A percentile compares a stretch with the other conserved stretches of the same genome.
Evolutionary conservation across 1,284 basidiomycete genomes (phyloP).

Genomic region (Ceratorhiza oryzae-sativae): DNA sequence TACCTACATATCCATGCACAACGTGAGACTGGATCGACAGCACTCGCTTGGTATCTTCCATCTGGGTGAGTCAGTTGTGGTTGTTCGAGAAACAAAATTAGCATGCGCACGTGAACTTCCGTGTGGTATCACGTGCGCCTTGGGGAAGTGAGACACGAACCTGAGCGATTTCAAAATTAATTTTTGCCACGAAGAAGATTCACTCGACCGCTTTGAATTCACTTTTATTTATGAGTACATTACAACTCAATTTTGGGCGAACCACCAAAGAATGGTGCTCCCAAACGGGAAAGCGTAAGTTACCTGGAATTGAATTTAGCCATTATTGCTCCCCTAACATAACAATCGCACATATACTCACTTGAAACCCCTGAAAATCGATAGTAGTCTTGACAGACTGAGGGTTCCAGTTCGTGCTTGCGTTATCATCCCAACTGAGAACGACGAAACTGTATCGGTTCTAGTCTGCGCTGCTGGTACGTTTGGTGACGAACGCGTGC

Average conservation of each 20-base stretch:
- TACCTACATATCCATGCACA: constrained; percentile 93
- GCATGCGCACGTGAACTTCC: not conserved
- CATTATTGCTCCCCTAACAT: not conserved
- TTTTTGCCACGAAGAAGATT: no score
- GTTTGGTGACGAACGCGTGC: constrained; percentile 67
- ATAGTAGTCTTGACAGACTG: constrained; percentile 68
- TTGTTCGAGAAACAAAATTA: not conserved
- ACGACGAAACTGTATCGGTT: constrained; percentile 44
- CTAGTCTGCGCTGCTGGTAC: constrained; percentile 64
- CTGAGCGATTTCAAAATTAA: no score
- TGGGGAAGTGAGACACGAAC: not conserved
- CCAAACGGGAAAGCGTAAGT: constrained; percentile 73
- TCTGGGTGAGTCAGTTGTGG: not conserved
- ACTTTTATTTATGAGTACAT: not conserved
- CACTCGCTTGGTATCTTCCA: constrained; percentile 48
- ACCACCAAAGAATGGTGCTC: constrained; percentile 60
- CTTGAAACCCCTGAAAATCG: constrained; percentile 72
- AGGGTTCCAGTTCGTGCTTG: constrained; percentile 64
- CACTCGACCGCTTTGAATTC: no score
- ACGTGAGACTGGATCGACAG: constrained; percentile 93
- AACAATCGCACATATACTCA: constrained; percentile 45
- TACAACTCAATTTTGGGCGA: constrained; percentile 45
- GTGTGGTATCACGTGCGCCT: not conserved
- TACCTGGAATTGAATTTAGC: constrained; percentile 52
- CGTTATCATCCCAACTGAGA: constrained; percentile 55